Conservation (phyloP, 768 basidiomycete genomes). For the Pleurotus ostreatus region DNA sequence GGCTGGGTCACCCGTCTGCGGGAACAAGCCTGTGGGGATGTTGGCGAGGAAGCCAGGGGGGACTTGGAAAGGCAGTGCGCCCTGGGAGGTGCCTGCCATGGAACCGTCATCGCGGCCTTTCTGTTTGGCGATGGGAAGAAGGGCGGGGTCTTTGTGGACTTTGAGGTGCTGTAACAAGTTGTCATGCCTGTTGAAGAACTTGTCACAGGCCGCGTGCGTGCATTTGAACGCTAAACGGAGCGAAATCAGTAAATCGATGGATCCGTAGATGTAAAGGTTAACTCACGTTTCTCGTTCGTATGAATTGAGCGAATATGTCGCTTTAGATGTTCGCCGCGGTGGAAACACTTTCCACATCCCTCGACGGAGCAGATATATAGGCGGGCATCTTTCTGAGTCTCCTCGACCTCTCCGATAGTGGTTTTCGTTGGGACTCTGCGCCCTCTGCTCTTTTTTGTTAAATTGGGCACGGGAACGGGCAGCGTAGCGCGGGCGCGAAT, state of each 20-base stretch:
- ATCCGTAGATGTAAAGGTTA: slow-evolving; percentile 11
- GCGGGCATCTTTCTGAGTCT: slow-evolving; percentile 21
- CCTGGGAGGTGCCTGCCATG: background rate
- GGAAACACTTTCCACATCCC: slow-evolving; percentile 70
- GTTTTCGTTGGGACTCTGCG: slow-evolving; percentile 64
- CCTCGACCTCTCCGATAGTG: slow-evolving; percentile 6
- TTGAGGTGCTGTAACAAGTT: slow-evolving; percentile 78
- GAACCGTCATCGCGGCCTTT: background rate
- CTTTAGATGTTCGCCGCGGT: slow-evolving; percentile 73
- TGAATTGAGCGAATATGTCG: slow-evolving; percentile 73
- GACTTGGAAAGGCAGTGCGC: background rate
- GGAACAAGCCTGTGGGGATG: slow-evolving; percentile 1
- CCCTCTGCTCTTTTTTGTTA: slow-evolving; percentile 79
- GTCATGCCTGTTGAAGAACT: slow-evolving; percentile 75
- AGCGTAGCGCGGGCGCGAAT: slow-evolving; percentile 45
- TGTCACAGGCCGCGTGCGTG: slow-evolving; percentile 61
- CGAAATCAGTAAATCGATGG: slow-evolving; percentile 16
- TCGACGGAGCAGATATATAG: slow-evolving; percentile 62
- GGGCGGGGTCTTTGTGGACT: slow-evolving; percentile 48
- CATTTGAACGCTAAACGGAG: slow-evolving; percentile 61
- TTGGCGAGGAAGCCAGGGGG: slow-evolving; percentile 1
- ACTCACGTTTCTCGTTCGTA: slow-evolving; percentile 75
- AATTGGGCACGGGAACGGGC: slow-evolving; percentile 69
- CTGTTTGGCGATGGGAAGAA: slow-evolving; percentile 1
- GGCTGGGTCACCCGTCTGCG: slow-evolving; percentile 6